Conservation (phyloP, 2,329 filamentous ascomycete species). For the Paraphoma sp. region DNA sequence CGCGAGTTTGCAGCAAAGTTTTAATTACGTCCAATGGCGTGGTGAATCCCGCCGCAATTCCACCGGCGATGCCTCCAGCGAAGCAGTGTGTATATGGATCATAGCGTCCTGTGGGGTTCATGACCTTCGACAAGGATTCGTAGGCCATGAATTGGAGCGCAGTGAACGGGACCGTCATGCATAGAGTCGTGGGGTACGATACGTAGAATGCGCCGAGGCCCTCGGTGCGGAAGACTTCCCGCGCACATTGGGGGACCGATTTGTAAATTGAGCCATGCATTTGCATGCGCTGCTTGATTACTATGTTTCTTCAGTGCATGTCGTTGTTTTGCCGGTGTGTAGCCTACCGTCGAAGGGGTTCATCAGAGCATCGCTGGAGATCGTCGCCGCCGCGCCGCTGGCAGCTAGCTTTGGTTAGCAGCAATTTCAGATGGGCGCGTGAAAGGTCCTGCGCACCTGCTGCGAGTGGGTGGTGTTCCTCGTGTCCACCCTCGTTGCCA, state of each 20-base stretch:
- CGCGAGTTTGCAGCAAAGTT: constrained; percentile 93
- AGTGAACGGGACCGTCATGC: constrained; percentile 98
- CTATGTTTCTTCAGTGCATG: constrained; percentile 56
- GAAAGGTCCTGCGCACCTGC: constrained; percentile 67
- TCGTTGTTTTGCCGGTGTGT: background rate
- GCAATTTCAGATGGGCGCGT: constrained; percentile 1
- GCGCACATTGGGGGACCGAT: constrained; percentile 85
- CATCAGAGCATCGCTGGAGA: constrained; percentile 98
- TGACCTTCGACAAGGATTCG: constrained; percentile 91
- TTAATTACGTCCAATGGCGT: constrained; percentile 99
- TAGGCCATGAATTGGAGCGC: constrained; percentile 97
- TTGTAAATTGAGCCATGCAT: constrained; percentile 94
- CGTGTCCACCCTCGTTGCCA: constrained; percentile 83
- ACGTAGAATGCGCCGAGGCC: constrained; percentile 94
- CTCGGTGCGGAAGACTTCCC: constrained; percentile 84
- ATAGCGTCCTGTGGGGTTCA: constrained; percentile 87
- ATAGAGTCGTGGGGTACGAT: constrained; percentile 95
- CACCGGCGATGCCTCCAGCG: constrained; percentile 90
- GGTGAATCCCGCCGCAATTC: constrained; percentile 89
- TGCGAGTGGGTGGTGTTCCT: constrained; percentile 91
- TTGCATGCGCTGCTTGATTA: constrained; percentile 99
- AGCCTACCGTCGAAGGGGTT: constrained; percentile 94
- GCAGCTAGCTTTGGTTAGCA: constrained; percentile 68
- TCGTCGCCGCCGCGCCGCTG: constrained; percentile 92
- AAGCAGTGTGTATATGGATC: constrained; percentile 93